These are phyloP conservation scores for Berberis thunbergii DNA, from an alignment of 164 flowering plant species.

Conservation along the genomic window DNA sequence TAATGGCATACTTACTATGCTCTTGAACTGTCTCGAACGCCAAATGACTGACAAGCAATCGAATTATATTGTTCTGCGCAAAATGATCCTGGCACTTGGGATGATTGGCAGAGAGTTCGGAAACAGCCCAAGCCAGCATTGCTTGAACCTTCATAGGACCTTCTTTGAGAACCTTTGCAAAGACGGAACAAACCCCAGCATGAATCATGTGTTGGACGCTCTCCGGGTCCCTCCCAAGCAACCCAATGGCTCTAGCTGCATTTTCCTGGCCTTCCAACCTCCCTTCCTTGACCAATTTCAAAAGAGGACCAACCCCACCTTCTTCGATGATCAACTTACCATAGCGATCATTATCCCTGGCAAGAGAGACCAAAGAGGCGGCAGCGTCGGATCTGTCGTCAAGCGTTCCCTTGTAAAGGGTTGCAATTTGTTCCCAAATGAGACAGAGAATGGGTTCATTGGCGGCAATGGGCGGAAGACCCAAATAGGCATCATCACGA, in stretches of 20 bases:
- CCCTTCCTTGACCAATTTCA: conserved; percentile 70
- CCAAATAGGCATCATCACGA: conserved; percentile 56
- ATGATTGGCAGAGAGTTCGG: conserved; percentile 56
- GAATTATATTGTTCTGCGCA: conserved; percentile 24
- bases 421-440: conserved; percentile 86
- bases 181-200: conserved; percentile 63
- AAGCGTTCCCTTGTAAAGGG: conserved; percentile 40
- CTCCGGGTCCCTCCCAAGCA: conserved; percentile 68
- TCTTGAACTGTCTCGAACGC: conserved; percentile 14
- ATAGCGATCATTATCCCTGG: conserved; percentile 61
- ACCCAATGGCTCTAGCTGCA: conserved; percentile 71
- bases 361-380: conserved; percentile 25
- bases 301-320: conserved; percentile 60
- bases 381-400: conserved; percentile 72
- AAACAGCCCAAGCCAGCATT: conserved; percentile 53
- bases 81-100: too few species aligned
- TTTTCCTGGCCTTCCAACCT: conserved; percentile 63
- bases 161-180: conserved; percentile 74
- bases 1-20: conserved; percentile 8
- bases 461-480: conserved; percentile 85
- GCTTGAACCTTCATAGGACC: conserved; percentile 41
- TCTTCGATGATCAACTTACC: conserved; percentile 74
- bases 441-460: conserved; percentile 80
- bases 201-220: conserved; percentile 70
- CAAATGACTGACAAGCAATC: conserved; percentile 69